Evolutionary conservation across 2,329 filamentous ascomycete genomes (phyloP).

Genomic region (Ceratocystis cubensis): DNA sequence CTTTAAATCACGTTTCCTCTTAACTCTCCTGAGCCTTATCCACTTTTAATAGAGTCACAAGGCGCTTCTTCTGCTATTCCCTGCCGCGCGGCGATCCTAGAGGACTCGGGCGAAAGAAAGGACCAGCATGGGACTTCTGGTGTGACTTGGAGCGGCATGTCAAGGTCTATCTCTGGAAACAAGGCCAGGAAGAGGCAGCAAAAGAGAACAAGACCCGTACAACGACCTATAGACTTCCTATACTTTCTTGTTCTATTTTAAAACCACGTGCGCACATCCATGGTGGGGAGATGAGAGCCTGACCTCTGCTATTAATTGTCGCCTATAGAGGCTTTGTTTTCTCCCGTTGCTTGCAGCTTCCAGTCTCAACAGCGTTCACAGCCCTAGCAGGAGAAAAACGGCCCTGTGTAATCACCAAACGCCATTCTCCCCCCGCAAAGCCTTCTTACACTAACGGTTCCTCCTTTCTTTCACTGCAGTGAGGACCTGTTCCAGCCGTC

Average conservation of each 20-base stretch:
- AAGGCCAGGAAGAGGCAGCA: too few relatives aligned
- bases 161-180: neutral
- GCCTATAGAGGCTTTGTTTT: too few relatives aligned
- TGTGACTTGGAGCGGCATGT: neutral
- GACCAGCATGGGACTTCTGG: too few relatives aligned
- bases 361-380: too few relatives aligned
- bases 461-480: slow-evolving; percentile 24
- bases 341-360: too few relatives aligned
- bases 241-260: neutral
- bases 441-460: too few relatives aligned
- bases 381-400: too few relatives aligned
- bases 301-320: too few relatives aligned
- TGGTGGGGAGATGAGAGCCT: too few relatives aligned
- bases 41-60: neutral
- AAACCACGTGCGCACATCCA: neutral
- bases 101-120: neutral
- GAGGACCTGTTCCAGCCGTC: slow-evolving; percentile 35
- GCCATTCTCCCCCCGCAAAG: too few relatives aligned
- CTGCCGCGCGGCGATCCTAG: neutral
- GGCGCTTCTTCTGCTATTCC: neutral
- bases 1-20: neutral
- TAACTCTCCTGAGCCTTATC: neutral
- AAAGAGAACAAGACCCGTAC: too few relatives aligned
- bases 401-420: too few relatives aligned
- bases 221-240: neutral